Percentiles rank a stretch among this genome's conserved stretches.
These are phyloP conservation scores for Zygnema cylindricum DNA, from an alignment of 139 green algal genomes.

Conservation along the genomic window DNA sequence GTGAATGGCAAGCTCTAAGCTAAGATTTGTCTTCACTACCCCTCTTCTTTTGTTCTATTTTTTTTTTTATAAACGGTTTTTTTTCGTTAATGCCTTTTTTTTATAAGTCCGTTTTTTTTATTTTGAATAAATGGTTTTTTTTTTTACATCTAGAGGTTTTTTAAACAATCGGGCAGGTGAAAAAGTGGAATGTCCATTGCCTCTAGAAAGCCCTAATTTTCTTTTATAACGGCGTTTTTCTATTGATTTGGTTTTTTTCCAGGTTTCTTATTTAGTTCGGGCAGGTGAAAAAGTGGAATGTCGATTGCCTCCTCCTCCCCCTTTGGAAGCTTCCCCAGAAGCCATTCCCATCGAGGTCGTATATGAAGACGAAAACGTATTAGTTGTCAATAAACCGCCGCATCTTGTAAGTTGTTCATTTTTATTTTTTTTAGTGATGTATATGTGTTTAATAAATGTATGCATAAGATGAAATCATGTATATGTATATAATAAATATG, in stretches of 20 bases:
- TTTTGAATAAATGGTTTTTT: no score
- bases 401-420: slow-evolving; percentile 81
- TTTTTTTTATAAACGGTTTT: no score
- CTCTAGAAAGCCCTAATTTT: neutral
- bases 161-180: no score
- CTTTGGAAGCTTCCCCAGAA: slow-evolving; percentile 75
- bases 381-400: slow-evolving; percentile 93
- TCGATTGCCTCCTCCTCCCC: slow-evolving; percentile 65
- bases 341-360: slow-evolving; percentile 86
- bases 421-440: neutral
- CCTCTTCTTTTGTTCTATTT: no score
- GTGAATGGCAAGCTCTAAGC: slow-evolving; percentile 41
- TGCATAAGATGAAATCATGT: neutral
- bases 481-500: no score
- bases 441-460: neutral
- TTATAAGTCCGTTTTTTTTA: no score
- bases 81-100: no score
- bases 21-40: no score
- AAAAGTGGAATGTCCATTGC: no score
- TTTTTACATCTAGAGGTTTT: no score
- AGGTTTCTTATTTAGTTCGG: slow-evolving; percentile 34
- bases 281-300: slow-evolving; percentile 74
- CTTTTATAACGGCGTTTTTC: neutral
- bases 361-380: slow-evolving; percentile 89
- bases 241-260: neutral